Base-by-base conservation (phyloP, 2,329 filamentous ascomycete genomes). In the Phoma sp. region DNA sequence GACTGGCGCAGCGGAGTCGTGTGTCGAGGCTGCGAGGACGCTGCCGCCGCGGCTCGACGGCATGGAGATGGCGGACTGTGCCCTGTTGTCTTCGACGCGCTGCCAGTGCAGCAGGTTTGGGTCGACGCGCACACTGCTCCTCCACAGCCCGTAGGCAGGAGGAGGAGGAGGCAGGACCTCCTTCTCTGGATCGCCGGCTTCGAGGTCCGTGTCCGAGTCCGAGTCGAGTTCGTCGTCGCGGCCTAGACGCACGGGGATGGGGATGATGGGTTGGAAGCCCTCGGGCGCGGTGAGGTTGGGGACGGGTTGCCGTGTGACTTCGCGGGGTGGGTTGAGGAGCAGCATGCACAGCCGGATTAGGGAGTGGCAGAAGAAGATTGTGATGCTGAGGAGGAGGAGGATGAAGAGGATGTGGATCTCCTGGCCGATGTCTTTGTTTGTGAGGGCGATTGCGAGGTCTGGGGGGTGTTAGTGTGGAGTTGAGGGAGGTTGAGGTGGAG, bases 81-180 rank as follows among this genome's bases (percentile, higher is more conserved):
- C 37, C 6, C 51, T 35, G 31, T 36, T 37, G 2, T 49, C 53
- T 1, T 72, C 67, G 9, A 71, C 89, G 33, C 88, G 85, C 73
- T 89, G 87, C 91, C 91, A 96, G 71, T 90, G 92, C 24, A 96
- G 81, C 13, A 91, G 81, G 68, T 94, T 85, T 1, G 92, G 92
- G 67, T 96, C 89, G 29, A 92, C 88, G 43, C 90, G 83, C 0
- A 95, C 90, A 68, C 89, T 94, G 73, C 88, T 87, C 47, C 91
- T 82, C 90, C 91, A 96, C 1, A 92, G 78, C 0, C 92, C 92
- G 70, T 96, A 96, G 2, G 91, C 91, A 0, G 93, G 92, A 4
- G 93, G 92, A 8, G 82, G 71, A 1, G 60, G 62, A 3, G 64
- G 57, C 8, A 64, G 47, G 8, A 60, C 53, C 17, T 70, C 51